A percentile compares a stretch with the other conserved stretches of the same genome.
Evolutionary conservation across 768 basidiomycete genomes (phyloP).

Genomic region (Psilocybe tampanensis): DNA sequence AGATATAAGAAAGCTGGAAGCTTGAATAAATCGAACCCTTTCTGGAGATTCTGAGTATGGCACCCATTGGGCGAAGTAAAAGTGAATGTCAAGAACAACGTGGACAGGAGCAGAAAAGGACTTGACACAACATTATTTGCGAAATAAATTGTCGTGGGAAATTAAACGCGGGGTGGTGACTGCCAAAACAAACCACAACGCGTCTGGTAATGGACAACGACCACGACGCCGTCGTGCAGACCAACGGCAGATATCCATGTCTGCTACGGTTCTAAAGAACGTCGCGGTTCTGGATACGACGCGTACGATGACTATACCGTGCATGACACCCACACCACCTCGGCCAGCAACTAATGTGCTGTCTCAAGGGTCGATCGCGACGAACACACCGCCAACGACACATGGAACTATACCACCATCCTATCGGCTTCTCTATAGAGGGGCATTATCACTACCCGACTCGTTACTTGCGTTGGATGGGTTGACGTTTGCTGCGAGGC

Average conservation of each 20-base stretch:
- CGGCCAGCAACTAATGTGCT: neutral
- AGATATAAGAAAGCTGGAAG: too few relatives aligned
- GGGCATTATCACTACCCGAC: slow-evolving; percentile 72
- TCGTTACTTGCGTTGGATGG: slow-evolving; percentile 75
- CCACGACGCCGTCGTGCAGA: neutral
- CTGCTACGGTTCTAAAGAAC: too few relatives aligned
- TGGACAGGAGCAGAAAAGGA: too few relatives aligned
- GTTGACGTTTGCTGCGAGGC: slow-evolving; percentile 61
- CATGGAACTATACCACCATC: slow-evolving; percentile 9
- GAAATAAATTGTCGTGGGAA: slow-evolving; percentile 4
- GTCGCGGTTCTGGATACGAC: neutral
- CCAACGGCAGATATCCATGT: too few relatives aligned
- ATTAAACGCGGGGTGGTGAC: slow-evolving; percentile 14
- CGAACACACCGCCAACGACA: neutral
- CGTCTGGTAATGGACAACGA: neutral
- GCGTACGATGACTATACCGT: neutral
- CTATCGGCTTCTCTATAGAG: slow-evolving; percentile 71
- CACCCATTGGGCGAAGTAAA: too few relatives aligned
- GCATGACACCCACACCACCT: neutral
- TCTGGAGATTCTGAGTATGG: too few relatives aligned
- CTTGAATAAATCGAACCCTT: too few relatives aligned
- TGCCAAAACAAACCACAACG: slow-evolving; percentile 1
- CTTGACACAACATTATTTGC: too few relatives aligned
- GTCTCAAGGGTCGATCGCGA: neutral
- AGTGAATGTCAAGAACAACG: too few relatives aligned